Evolutionary conservation across 176 grass and related monocot species (phyloP), one percentile per base, ranked within the genome.

Genomic region (Luzula sylvatica): DNA sequence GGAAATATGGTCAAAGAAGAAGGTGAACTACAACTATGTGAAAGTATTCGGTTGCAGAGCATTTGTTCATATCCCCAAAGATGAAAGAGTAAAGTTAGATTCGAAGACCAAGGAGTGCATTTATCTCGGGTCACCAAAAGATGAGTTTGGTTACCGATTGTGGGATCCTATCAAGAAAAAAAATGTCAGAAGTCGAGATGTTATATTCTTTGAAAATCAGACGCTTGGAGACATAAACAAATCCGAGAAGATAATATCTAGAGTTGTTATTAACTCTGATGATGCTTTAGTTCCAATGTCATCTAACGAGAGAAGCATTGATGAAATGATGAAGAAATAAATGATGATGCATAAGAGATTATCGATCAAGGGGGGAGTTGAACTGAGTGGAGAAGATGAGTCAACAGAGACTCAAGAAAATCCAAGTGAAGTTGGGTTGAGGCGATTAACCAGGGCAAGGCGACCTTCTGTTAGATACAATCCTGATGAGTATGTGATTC

Each of bases 111-210:
- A 53, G 7, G 21, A 53, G 12, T 53, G 11, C 8, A 46, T 46
- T 46, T 46, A 4, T 9, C 8, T 46, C 3, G 42, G 42, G 3
- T 46, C 4, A 5, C 20, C 20, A 53, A 53, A 53, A 25, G 3
- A 22, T 12, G 50, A 53, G 20, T 28, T 53, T 26, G 22, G 50
- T 3, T 53, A 53, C n/a, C 11, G 50, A 12, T 53, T 53, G 22
- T 53, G 50, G 50, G 50, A 53, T 53, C 22, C 50, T 11, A 26
- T 53, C 26, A 11, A 23, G 22, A 53, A 26, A 11, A 53, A 53
- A 22, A 8, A 25, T 2, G 7, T 53, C 8, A 9, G 11, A 5
- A 53, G 50, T 53, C 50, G 50, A 53, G 50, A 53, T 53, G 11
- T 53, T 5, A 14, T 55, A 7, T 55, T 55, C 24, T 55, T 55